Evolutionary conservation across 1,284 basidiomycete genomes (phyloP), one percentile per base, ranked within the genome.

Genomic region (Cutaneotrichosporon cutaneum): DNA sequence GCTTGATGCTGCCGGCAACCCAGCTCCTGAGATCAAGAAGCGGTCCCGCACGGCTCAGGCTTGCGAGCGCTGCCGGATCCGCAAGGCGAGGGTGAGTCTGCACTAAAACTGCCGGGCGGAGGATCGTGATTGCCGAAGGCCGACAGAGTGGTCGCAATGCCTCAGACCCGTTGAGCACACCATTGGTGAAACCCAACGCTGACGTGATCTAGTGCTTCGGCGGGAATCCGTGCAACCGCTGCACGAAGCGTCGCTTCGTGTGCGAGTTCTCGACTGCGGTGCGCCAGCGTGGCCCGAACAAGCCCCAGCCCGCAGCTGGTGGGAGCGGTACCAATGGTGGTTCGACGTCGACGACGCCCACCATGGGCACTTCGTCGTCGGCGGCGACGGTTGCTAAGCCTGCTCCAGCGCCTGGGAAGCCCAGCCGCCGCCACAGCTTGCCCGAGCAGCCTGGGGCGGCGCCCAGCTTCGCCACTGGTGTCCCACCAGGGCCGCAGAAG

Each of bases 71-170:
- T 71, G 69, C 55, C 64, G 69, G 8, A 59, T 64, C 39, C 62
- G 69, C 42, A 71, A 71, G 42, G 69, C 69, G 13, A 64, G 66
- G 52, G 69, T 71, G 61, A 71, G 69, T 70, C 30, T 30, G 9
- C 30, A n/a, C n/a, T n/a, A 30, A 30, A 30, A 5, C 30, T 30
- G 4, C 9, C 30, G 30, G 30, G 30, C n/a, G n/a, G 30, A 5
- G 30, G 4, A 5, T 30, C 5, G 30, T 30, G 30, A 30, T 30
- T 30, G n/a, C n/a, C n/a, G n/a, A n/a, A n/a, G n/a, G n/a, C n/a
- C n/a, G n/a, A n/a, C n/a, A n/a, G 30, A 30, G 30, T 9, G 30
- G 30, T 5, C 30, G 30, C 30, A 30, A 30, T 58, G 56, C 26
- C 26, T n/a, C n/a, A n/a, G 32, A 50, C 30, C 42, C 42, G 42